Evolutionary conservation across 2,329 filamentous ascomycete species (phyloP), one percentile per base, ranked within the genome.

Genomic region (Claviceps quebecensis): DNA sequence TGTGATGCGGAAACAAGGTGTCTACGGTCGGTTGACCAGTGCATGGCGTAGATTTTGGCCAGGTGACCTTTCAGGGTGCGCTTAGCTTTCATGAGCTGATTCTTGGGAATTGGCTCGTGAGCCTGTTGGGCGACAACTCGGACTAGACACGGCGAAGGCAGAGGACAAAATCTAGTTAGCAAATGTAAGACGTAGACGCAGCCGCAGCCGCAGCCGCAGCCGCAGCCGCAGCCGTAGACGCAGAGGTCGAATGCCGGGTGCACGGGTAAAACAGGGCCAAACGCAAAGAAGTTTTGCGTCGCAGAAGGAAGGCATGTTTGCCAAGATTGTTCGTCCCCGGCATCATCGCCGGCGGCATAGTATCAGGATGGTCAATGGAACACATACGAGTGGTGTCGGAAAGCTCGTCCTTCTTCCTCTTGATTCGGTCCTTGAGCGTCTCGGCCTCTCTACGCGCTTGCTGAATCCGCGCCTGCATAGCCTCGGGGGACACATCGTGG

Each of bases 31-130:
- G 93, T 98, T 37, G 93, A 97, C 93, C 93, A 98, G 76, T 98
- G 93, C 93, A 98, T 98, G 63, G 93, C 93, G 71, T 98, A 98
- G 64, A 98, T 98, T 75, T 98, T 98, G 63, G 93, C 93, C 59
- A 98, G 74, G 77, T 98, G 93, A 59, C 93, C 93, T 75, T 97
- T 97, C 59, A 98, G 78, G 48, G 90, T 96, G 63, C 89, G 86
- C 75, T 95, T 93, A 58, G 91, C 87, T 78, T 93, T 95, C 93
- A 98, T 97, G 66, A 91, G 80, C 67, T 82, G 78, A 70, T 94
- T 93, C 70, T 86, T 86, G 58, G 91, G 89, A 62, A 98, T 82
- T 59, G 86, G 77, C 69, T 97, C 93, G 70, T 95, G 91, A 58
- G 91, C 85, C 72, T 91, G 86, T 68, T 89, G 83, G 63, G 93